phyloP scores from a whole-genome alignment of 352 stramenopile species.

The Globisporangium rhizosaccharum region DNA sequence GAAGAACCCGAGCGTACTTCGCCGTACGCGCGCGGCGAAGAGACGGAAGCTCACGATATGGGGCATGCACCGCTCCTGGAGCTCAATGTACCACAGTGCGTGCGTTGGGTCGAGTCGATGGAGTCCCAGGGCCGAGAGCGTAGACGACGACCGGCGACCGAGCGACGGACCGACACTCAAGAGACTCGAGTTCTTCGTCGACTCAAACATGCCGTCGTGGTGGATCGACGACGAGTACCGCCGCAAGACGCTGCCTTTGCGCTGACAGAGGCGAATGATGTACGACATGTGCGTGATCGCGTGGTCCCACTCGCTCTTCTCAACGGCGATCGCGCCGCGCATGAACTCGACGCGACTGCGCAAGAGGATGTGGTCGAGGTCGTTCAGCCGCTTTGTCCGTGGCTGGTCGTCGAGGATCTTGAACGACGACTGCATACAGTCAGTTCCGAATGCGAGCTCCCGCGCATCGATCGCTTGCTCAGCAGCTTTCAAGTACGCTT shows the following conservation, averaged over 20 bases:
- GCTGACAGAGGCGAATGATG: constrained; percentile 55
- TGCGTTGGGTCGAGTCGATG: constrained; percentile 8
- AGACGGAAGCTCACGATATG: constrained; percentile 35
- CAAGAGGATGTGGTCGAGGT: constrained; percentile 56
- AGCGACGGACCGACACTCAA: constrained; percentile 16
- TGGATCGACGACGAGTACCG: constrained; percentile 47
- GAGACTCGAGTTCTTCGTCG: constrained; percentile 20
- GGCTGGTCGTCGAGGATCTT: constrained; percentile 52
- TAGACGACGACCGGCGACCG: background rate
- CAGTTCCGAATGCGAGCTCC: constrained; percentile 59
- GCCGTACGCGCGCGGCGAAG: constrained; percentile 23
- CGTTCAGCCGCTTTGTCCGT: constrained; percentile 33
- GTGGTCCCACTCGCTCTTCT: constrained; percentile 62
- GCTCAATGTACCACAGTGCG: constrained; percentile 15
- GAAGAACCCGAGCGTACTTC: background rate
- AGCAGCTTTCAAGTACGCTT: constrained; percentile 54
- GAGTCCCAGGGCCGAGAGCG: background rate
- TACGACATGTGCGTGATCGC: constrained; percentile 62
- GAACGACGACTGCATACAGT: constrained; percentile 73
- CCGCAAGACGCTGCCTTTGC: constrained; percentile 51
- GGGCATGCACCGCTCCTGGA: constrained; percentile 35
- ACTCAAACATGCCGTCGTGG: constrained; percentile 21
- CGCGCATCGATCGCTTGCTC: constrained; percentile 51
- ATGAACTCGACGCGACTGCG: constrained; percentile 74
- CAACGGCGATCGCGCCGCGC: constrained; percentile 55